Evolutionary conservation across 2,329 filamentous ascomycete species (phyloP), one percentile per base, ranked within the genome.

Genomic region (Onygenales sp.): DNA sequence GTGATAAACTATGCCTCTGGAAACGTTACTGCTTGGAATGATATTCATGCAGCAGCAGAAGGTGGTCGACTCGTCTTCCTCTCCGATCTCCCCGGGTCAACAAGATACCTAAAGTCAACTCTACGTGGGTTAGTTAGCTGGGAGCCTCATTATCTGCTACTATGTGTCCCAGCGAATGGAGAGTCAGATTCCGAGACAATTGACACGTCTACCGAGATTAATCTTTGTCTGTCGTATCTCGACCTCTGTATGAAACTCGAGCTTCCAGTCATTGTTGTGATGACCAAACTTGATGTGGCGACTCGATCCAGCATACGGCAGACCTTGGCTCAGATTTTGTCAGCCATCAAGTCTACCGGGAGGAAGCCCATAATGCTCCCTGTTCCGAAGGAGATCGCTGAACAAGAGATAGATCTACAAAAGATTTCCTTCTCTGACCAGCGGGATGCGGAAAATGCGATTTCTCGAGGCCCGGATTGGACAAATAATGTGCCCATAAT

Each of bases 211-310:
- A 73, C 76, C 7, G 82, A 84, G 42, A 76, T 87, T 43, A 86
- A 93, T 61, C 75, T 93, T 3, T 86, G 86, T 8, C 80, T 86
- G 58, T 85, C 88, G 2, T 87, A 97, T 70, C 76, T 98, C 13
- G 84, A 91, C 39, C 75, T 98, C 2, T 96, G 91, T 62, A 75
- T 96, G 33, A 87, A 89, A 59, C 74, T 97, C 14, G 79, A 84
- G 17, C 76, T 91, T 8, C 89, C 90, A 0, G 74, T 96, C 53
- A 80, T 87, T 7, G 79, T 98, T 9, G 79, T 92, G 27, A 86
- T 98, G 55, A 97, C 93, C 0, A 98, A 97, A 66, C 78, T 94
- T 57, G 93, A 98, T 61, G 69, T 95, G 43, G 89, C 90, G 13
- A 91, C 85, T 11, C 90, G 85, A 59, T 69, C 74, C 9, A 83